Evolutionary conservation across 345 rosid species (phyloP).

Genomic region (Acer negundo): DNA sequence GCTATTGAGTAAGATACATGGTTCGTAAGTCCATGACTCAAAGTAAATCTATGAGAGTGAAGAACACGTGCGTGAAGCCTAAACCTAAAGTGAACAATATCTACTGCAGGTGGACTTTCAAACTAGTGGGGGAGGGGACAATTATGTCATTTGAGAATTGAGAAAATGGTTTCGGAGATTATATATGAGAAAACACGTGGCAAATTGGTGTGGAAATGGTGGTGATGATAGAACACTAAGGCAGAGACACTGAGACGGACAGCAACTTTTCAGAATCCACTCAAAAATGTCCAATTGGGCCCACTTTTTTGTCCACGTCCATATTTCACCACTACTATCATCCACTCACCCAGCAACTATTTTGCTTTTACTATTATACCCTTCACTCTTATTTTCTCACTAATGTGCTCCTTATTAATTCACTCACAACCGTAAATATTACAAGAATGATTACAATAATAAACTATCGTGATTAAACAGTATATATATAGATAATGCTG

Average conservation of each 20-base stretch:
- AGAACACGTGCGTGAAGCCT: too few relatives aligned
- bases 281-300: conserved; percentile 23
- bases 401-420: not conserved
- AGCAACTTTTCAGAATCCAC: conserved; percentile 12
- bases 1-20: too few relatives aligned
- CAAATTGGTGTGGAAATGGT: not conserved
- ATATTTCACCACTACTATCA: not conserved
- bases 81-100: too few relatives aligned
- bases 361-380: conserved; percentile 12
- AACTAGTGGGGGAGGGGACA: not conserved
- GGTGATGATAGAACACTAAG: not conserved
- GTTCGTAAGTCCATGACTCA: too few relatives aligned
- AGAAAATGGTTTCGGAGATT: not conserved
- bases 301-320: not conserved
- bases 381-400: not conserved
- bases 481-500: too few relatives aligned
- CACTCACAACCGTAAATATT: too few relatives aligned
- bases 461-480: too few relatives aligned
- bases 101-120: too few relatives aligned
- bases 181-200: conserved; percentile 4
- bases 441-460: too few relatives aligned
- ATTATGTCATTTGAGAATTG: not conserved
- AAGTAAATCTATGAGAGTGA: too few relatives aligned
- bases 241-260: conserved; percentile 5
- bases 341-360: not conserved